Base-by-base conservation (phyloP, 1,284 basidiomycete genomes). In the Coriolopsis trogii region DNA sequence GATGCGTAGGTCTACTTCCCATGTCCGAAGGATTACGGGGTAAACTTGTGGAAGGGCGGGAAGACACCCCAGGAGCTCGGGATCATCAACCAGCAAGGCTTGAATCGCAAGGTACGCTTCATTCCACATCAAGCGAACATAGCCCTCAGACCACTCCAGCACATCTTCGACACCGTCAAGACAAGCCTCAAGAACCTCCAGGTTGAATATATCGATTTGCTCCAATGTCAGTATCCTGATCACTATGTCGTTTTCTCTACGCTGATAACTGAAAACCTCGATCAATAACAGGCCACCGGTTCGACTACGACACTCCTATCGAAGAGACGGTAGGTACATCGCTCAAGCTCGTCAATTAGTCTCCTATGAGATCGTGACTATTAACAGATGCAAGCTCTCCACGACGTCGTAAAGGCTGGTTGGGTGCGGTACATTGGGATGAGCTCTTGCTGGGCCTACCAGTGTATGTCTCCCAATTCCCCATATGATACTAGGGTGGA, bases 161-260 rank as follows among this genome's bases (percentile, higher is more conserved):
- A 76, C 29, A 76, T 78, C 51, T 77, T 78, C 54, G 73, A 74
- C 15, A 68, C 71, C 3, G 72, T 78, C 49, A 72, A 77, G 53
- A 64, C 55, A 6, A 75, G 73, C 16, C 58, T 78, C 46, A 60
- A 74, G 53, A 64, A 76, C 1, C 68, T 77, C 6, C 67, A 70
- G 31, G 52, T 76, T 3, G 76, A 78, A 29, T 76, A 79, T 59
- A 68, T 79, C 57, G 77, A 78, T 54, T 57, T 78, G 4, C 63
- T 74, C 3, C 72, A 75, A 59, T 67, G 62, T 66, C 28, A 10
- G 62, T 48, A 16, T 4, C n/a, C 1, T 15, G 9, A 15, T 23
- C 30, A 18, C 1, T 24, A 13, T 7, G n/a, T n/a, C n/a, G 3
- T 13, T n/a, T n/a, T 12, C 8, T 29, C 3, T 10, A n/a, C 29